phyloP scores from a whole-genome alignment of 1,139 yeast genomes.

The Pneumocystis jirovecii region DNA sequence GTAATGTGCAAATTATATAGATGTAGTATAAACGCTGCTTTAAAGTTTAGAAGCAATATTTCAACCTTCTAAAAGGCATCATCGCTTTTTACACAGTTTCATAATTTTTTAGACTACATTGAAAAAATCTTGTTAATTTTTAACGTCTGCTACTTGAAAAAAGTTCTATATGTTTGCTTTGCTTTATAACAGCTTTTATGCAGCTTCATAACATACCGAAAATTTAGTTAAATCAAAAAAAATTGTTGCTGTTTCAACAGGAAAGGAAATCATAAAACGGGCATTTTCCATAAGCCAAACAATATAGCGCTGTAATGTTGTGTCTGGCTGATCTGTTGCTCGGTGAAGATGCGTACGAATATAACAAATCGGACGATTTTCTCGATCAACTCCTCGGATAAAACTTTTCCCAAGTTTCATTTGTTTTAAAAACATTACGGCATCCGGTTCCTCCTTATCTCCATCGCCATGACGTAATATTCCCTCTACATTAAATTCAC shows the following conservation, averaged over 20 bases:
- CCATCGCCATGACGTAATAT: slow-evolving; percentile 50
- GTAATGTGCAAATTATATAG: neutral
- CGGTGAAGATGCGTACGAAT: slow-evolving; percentile 62
- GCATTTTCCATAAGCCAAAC: slow-evolving; percentile 55
- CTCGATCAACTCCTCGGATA: slow-evolving; percentile 48
- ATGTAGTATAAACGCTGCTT: neutral
- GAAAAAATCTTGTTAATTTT: neutral
- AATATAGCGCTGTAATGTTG: slow-evolving; percentile 53
- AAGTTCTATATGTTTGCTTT: neutral
- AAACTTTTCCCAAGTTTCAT: slow-evolving; percentile 41
- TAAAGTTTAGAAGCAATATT: neutral
- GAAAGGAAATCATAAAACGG: slow-evolving; percentile 46
- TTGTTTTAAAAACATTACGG: slow-evolving; percentile 32
- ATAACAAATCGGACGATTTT: slow-evolving; percentile 53
- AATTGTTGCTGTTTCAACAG: slow-evolving; percentile 44
- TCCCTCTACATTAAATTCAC: slow-evolving; percentile 36
- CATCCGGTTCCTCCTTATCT: slow-evolving; percentile 25
- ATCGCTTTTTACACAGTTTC: neutral
- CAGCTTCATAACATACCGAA: slow-evolving; percentile 21
- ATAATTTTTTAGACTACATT: too few species aligned
- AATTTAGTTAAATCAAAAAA: slow-evolving; percentile 66
- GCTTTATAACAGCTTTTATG: slow-evolving; percentile 20
- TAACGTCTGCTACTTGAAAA: neutral
- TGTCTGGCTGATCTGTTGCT: slow-evolving; percentile 52
- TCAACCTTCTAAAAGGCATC: neutral